Evolutionary conservation across 2,329 filamentous ascomycete genomes (phyloP), one percentile per base, ranked within the genome.

Genomic region (Alternaria panax): DNA sequence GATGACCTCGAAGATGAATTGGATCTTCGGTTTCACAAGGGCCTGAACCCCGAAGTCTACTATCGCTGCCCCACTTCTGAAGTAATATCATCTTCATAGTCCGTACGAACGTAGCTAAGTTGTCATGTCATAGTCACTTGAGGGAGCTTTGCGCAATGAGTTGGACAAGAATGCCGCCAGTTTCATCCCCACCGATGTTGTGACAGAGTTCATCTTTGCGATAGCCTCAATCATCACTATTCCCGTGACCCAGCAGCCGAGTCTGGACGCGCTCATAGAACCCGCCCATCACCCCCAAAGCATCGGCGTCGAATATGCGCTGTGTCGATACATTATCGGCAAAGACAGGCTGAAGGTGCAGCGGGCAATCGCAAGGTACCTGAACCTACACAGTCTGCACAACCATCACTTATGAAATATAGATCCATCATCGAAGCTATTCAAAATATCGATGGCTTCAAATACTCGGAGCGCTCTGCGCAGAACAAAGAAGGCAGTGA

Each of bases 201-300:
- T 71, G n/a, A 75, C 74, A 8, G 72, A 74, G 42, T 76, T 76
- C 51, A 57, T 77, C 34, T 75, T 76, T 57, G 66, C 61, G 20
- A 54, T 60, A 30, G 45, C 62, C 25, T 76, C 72, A n/a, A 73
- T 69, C 53, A 66, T 75, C 56, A 75, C 75, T 22, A 55, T 77
- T 16, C 63, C 69, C 42, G 66, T 71, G 45, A 65, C 65, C 11
- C 69, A 73, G 32, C 75, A 76, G 50, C 54, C 54, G 14, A 64
- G 66, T 47, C 55, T 76, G 14, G 64, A 71, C 18, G 56, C 53
- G 9, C 60, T 76, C 20, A 70, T 76, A 43, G 48, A 75, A 28
- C 69, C 71, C 16, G 66, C 70, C 32, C 59, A 70, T 16, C 68
- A 69, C 50, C 59, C 69, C 22, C 72, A 75, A 50, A 74, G 67